phyloP scores from a whole-genome alignment of 2,329 filamentous ascomycete species.

The Tolypocladium guangdongense region DNA sequence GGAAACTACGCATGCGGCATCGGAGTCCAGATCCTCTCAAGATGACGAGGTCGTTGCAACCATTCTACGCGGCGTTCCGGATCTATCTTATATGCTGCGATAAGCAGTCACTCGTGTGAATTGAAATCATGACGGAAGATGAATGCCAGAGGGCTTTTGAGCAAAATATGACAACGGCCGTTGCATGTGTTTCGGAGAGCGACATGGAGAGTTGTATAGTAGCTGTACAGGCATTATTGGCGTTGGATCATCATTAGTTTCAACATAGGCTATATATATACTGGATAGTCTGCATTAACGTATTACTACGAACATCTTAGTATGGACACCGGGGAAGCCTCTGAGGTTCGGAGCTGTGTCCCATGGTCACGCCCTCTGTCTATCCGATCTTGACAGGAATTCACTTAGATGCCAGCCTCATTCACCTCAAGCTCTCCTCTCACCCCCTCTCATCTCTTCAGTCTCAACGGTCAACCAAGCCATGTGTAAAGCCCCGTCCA shows the following conservation, averaged over 20 bases:
- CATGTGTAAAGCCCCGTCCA: too few species aligned
- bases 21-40: not conserved
- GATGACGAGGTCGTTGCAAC: constrained; percentile 21
- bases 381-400: not conserved
- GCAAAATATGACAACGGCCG: not conserved
- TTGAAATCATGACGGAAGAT: not conserved
- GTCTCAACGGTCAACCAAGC: not conserved
- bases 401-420: too few species aligned
- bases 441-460: not conserved
- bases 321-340: not conserved
- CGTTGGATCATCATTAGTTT: not conserved
- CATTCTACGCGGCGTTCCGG: constrained; percentile 28
- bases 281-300: not conserved
- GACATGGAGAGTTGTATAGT: not conserved
- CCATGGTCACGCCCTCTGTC: not conserved
- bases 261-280: not conserved
- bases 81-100: constrained; percentile 35
- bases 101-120: constrained; percentile 7
- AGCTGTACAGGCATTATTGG: not conserved
- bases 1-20: too few species aligned
- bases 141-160: not conserved
- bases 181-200: not conserved
- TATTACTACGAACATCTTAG: too few species aligned
- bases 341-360: not conserved
- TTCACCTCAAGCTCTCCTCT: not conserved